Base-by-base conservation (phyloP, 352 stramenopile species). In the Globisporangium okanoganense region DNA sequence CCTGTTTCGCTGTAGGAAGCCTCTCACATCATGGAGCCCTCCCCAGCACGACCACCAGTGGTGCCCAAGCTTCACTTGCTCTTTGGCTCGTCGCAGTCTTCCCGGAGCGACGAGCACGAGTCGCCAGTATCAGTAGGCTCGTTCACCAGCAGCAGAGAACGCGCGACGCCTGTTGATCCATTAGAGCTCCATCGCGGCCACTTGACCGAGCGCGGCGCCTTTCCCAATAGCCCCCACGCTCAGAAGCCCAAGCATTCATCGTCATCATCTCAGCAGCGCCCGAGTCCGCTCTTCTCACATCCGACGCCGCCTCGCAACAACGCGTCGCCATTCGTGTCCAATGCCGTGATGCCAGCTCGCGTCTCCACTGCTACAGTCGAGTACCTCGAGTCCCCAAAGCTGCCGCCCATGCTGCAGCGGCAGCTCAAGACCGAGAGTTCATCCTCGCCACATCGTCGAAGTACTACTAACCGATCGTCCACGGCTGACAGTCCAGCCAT, bases 361-460 rank as follows among this genome's bases (percentile, higher is more conserved):
- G 58, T 78, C 7, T 79, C 62, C 24, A 68, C 47, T 5, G 63
- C 74, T 6, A 75, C 70, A 0, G 43, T 79, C 29, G 64, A 69
- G 22, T 72, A 64, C 40, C 38, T 83, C 22, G 74, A 83, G 40
- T 64, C 74, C 16, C 20, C 62, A 8, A 56, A 70, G 55, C 61
- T 80, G 3, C 74, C 70, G 38, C 74, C 64, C 3, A 79, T 83
- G 67, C 67, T 76, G 43, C 70, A 76, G 25, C 69, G 64, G 24
- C 44, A 65, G 44, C 38, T 60, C 43, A 61, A 27, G 38, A 9
- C 64, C 45, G 18, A 38, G 27, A 56, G 33, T 5, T 25, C 40
- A 20, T 25, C 51, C 16, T 36, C 45, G 10, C 10, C 18, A 9
- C 58, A n/a, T 16, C 48, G 4, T 51, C 47, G n/a, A 20, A 22